Evolutionary conservation across 2,329 filamentous ascomycete genomes (phyloP).

Genomic region (Lecanicillium sp.): DNA sequence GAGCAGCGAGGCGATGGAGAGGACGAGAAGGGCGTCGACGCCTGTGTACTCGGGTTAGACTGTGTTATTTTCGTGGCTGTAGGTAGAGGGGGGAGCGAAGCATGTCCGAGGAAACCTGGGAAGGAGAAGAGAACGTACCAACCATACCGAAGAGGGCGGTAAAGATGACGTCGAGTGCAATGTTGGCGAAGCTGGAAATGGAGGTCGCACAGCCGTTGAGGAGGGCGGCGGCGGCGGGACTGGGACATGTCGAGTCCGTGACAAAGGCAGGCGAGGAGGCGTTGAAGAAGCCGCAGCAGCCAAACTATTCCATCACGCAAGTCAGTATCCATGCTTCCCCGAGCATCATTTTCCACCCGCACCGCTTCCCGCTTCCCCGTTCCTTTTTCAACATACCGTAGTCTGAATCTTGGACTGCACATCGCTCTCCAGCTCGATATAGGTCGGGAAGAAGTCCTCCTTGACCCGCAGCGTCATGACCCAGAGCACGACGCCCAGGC

Average conservation of each 20-base stretch:
- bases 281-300: constrained; percentile 76
- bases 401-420: constrained; percentile 66
- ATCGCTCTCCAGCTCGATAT: constrained; percentile 47
- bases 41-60: constrained; percentile 27
- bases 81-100: too few species aligned
- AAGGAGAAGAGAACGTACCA: constrained; percentile 35
- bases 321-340: constrained; percentile 13
- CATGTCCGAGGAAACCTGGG: not conserved
- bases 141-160: constrained; percentile 76
- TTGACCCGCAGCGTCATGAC: constrained; percentile 65
- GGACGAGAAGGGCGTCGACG: constrained; percentile 60
- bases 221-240: constrained; percentile 62
- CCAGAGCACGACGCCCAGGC: constrained; percentile 64
- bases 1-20: constrained; percentile 67
- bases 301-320: constrained; percentile 45
- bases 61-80: too few species aligned
- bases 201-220: constrained; percentile 63
- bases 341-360: too few species aligned
- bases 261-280: constrained; percentile 66
- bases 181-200: constrained; percentile 63
- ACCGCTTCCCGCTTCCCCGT: too few species aligned
- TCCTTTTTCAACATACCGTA: constrained; percentile 54
- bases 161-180: constrained; percentile 69
- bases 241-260: constrained; percentile 61
- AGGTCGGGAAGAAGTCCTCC: constrained; percentile 55